phyloP scores from a whole-genome alignment of 106 monocot species.

The Acorus gramineus region DNA sequence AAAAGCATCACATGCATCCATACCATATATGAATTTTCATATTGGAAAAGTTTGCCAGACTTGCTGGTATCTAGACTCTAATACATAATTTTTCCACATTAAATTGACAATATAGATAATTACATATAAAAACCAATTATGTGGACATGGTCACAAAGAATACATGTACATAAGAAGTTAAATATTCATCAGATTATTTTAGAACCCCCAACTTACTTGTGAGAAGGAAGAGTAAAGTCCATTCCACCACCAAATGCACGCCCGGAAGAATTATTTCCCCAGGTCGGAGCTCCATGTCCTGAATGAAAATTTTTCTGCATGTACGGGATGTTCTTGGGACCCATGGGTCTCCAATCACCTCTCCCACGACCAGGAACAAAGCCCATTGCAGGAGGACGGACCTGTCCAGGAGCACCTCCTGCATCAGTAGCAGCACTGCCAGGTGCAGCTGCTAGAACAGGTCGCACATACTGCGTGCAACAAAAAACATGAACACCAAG shows the following conservation, averaged over 20 bases:
- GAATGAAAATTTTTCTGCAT: slow-evolving; percentile 29
- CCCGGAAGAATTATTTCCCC: slow-evolving; percentile 35
- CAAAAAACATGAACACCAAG: background rate
- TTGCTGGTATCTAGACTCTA: no score
- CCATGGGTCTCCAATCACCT: slow-evolving; percentile 71
- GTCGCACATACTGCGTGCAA: slow-evolving; percentile 79
- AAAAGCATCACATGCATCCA: no score
- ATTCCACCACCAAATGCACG: slow-evolving; percentile 62
- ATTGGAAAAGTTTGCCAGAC: no score
- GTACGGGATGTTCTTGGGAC: slow-evolving; percentile 22
- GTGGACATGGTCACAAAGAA: no score
- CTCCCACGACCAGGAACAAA: slow-evolving; percentile 48
- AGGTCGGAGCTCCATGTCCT: slow-evolving; percentile 49
- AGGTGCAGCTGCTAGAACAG: slow-evolving; percentile 42
- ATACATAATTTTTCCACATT: no score
- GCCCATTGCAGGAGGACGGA: slow-evolving; percentile 49
- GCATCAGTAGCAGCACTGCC: slow-evolving; percentile 32
- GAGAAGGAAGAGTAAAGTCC: slow-evolving; percentile 86
- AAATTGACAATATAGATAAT: no score
- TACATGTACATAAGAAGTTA: no score
- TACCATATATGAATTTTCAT: no score
- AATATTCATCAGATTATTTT: no score
- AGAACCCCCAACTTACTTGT: slow-evolving; percentile 53
- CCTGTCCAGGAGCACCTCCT: slow-evolving; percentile 39
- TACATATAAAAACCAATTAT: no score